Evolutionary conservation across 1,284 basidiomycete genomes (phyloP).

Genomic region (Ceratobasidium sp.): DNA sequence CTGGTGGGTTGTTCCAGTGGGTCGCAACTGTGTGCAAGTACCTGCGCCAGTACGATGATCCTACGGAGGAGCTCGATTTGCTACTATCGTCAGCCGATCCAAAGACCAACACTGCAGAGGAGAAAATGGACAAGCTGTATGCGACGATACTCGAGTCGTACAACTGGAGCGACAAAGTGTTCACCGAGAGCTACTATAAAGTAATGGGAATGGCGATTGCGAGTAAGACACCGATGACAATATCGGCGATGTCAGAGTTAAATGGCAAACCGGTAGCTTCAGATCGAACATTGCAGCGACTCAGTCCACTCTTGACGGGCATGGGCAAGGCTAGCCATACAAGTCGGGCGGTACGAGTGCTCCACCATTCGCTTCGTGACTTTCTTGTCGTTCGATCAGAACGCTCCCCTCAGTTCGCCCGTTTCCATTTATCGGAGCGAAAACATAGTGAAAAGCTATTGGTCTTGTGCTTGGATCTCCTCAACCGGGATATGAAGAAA

Average conservation of each 20-base stretch:
- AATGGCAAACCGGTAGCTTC: neutral
- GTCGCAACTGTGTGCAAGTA: conserved; percentile 44
- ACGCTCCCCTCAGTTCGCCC: neutral
- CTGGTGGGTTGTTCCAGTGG: conserved; percentile 47
- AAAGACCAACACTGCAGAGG: conserved; percentile 15
- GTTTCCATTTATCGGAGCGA: neutral
- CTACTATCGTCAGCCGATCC: conserved; percentile 17
- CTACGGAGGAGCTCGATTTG: conserved; percentile 40
- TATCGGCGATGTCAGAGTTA: neutral
- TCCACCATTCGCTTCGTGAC: conserved; percentile 23
- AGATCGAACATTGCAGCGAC: neutral
- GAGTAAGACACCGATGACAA: neutral
- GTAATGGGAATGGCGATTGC: conserved; percentile 46
- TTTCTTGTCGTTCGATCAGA: neutral
- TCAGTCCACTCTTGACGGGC: conserved; percentile 2
- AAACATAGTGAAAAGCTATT: neutral
- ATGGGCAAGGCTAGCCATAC: neutral
- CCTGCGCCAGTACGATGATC: conserved; percentile 35
- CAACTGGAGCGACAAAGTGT: conserved; percentile 45
- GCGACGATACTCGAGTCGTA: conserved; percentile 44
- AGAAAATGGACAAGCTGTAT: conserved; percentile 46
- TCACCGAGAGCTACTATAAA: conserved; percentile 44
- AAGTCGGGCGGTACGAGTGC: neutral
- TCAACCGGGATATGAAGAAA: neutral
- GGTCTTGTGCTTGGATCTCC: neutral